Evolutionary conservation across 2,329 filamentous ascomycete genomes (phyloP), one percentile per base, ranked within the genome.

Genomic region (Sclerotinia trifoliorum): DNA sequence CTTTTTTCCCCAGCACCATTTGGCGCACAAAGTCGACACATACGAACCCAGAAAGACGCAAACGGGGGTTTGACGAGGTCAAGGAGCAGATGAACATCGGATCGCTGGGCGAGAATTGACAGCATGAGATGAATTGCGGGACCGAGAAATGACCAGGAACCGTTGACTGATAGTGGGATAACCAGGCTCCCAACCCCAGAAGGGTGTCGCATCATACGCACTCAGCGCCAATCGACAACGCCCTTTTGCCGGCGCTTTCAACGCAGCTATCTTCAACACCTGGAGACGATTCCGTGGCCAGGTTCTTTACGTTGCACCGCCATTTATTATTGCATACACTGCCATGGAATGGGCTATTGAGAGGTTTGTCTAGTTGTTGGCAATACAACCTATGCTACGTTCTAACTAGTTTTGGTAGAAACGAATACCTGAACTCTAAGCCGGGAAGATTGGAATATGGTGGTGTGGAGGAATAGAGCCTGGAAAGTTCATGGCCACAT

Each of bases 201-300:
- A 84, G 79, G 87, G 87, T 70, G 86, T 90, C 75, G 81, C 83
- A 68, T 83, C 84, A 77, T 98, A 96, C 83, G 86, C 89, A 74
- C 79, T 99, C 74, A 90, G 92, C 75, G 82, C 90, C 74, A 98
- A 99, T 86, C 90, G 91, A 79, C 94, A 97, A 84, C 89, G 91
- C 78, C 91, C 93, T 72, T 85, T 96, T 74, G 93, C 93, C 72
- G 92, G 92, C 76, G 84, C 90, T 70, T 81, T 85, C 73, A 83
- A 94, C 80, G 91, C 90, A 74, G 94, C 94, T 78, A 82, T 98
- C 84, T 98, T 98, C 90, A 99, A 99, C 87, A 90, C 88, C 76
- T 96, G 91, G 86, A 90, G 95, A 81, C 89, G 95, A 77, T 91
- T 90, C 82, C 89, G 88, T 80, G 81, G 85, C 75, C 95, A 98